phyloP scores from a whole-genome alignment of 2,329 filamentous ascomycete species.

The Zymoseptoria crescenta region DNA sequence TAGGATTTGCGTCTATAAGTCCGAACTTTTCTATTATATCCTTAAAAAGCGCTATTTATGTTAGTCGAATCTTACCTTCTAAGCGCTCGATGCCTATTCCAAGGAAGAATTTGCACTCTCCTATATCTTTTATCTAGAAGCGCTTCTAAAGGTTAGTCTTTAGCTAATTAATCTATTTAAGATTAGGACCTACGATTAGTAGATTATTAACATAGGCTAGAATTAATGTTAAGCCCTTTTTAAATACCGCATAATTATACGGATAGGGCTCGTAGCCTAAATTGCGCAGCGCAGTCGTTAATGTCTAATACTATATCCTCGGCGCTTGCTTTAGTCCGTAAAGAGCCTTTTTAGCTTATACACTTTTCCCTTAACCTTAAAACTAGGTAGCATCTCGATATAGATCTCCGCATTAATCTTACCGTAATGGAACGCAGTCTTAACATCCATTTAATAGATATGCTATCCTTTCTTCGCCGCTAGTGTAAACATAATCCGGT shows the following conservation, averaged over 20 bases:
- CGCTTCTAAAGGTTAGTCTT: not conserved
- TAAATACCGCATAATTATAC: not conserved
- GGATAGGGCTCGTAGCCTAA: not conserved
- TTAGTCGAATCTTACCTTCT: conserved; percentile 1
- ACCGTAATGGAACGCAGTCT: not conserved
- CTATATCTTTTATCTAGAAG: not conserved
- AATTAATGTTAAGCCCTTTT: not conserved
- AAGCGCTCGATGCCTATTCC: not conserved
- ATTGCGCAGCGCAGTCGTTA: not conserved
- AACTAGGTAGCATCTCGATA: not conserved
- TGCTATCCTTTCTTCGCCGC: not conserved
- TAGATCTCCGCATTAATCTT: not conserved
- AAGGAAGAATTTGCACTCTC: conserved; percentile 1
- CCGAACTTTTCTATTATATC: not conserved
- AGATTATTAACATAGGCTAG: conserved; percentile 1
- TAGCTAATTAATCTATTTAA: not conserved
- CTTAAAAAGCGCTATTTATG: not conserved
- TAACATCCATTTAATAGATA: not conserved
- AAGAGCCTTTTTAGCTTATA: not conserved
- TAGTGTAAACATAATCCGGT: not conserved
- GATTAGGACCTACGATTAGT: not conserved
- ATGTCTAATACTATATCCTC: conserved; percentile 2
- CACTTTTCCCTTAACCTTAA: not conserved
- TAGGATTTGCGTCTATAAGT: no score
- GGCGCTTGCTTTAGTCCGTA: no score